phyloP scores from a whole-genome alignment of 768 basidiomycete genomes.

The Austroboletus festivus region DNA sequence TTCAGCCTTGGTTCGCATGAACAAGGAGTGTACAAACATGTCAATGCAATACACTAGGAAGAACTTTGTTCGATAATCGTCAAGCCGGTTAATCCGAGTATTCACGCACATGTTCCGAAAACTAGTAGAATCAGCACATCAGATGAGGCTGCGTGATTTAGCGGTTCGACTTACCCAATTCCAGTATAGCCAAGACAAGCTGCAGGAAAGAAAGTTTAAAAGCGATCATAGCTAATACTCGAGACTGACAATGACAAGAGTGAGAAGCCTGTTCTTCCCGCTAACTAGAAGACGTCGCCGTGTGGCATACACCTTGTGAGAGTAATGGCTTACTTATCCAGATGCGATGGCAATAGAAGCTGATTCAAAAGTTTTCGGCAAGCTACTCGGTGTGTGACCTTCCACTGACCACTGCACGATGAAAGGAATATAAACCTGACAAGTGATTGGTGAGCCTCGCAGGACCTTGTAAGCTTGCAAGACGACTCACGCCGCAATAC shows the following conservation, averaged over 20 bases:
- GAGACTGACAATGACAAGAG: background rate
- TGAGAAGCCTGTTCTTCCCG: background rate
- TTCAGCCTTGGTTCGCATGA: background rate
- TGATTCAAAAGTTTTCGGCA: background rate
- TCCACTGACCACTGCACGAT: background rate
- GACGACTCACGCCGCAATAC: background rate
- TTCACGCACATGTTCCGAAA: slow-evolving; percentile 1
- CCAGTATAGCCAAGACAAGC: background rate
- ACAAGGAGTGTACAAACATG: background rate
- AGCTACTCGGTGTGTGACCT: no score
- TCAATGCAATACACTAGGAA: background rate
- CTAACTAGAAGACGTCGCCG: background rate
- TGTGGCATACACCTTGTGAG: background rate
- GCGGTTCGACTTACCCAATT: background rate
- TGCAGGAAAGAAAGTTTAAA: background rate
- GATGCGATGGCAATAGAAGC: slow-evolving; percentile 1
- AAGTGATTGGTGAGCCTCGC: background rate
- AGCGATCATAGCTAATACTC: background rate
- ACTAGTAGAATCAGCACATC: background rate
- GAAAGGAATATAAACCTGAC: background rate
- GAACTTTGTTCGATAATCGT: background rate
- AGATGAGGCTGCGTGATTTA: background rate
- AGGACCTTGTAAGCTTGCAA: background rate
- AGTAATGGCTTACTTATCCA: background rate
- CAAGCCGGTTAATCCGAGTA: background rate